Evolutionary conservation across 2,329 filamentous ascomycete species (phyloP).

Genomic region (Botrytis fragariae): DNA sequence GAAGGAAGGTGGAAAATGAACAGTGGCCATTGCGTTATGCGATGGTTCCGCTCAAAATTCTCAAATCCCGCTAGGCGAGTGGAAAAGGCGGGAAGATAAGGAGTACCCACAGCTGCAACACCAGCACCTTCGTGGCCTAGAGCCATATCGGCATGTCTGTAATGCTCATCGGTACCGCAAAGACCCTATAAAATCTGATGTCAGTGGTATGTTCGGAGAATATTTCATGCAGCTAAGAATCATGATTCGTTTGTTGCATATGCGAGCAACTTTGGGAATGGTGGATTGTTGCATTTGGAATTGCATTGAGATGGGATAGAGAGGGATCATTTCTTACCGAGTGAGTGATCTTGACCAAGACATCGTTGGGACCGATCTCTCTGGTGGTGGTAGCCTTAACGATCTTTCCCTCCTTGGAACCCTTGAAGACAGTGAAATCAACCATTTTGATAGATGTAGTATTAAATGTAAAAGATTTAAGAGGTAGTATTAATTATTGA

Average conservation of each 20-base stretch:
- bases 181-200: constrained; percentile 45
- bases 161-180: constrained; percentile 58
- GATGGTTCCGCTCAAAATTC: not conserved
- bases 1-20: not conserved
- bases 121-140: constrained; percentile 53
- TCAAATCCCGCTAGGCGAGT: constrained; percentile 13
- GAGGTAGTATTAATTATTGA: not conserved
- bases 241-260: not conserved
- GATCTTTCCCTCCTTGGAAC: constrained; percentile 56
- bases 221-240: not conserved
- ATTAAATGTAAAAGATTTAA: not conserved
- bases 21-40: not conserved
- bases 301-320: not conserved
- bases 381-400: constrained; percentile 47
- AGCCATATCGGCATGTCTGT: constrained; percentile 40
- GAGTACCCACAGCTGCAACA: constrained; percentile 39
- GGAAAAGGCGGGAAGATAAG: not conserved
- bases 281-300: not conserved
- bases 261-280: not conserved
- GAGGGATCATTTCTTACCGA: constrained; percentile 40
- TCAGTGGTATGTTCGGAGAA: not conserved
- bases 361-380: constrained; percentile 51
- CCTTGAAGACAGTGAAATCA: constrained; percentile 62
- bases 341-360: constrained; percentile 62
- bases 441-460: constrained; percentile 25